A percentile compares a stretch with the other conserved stretches of the same genome.
These are phyloP conservation scores for Melastoma malabathricum DNA, from an alignment of 345 rosid species.

Conservation along the genomic window DNA sequence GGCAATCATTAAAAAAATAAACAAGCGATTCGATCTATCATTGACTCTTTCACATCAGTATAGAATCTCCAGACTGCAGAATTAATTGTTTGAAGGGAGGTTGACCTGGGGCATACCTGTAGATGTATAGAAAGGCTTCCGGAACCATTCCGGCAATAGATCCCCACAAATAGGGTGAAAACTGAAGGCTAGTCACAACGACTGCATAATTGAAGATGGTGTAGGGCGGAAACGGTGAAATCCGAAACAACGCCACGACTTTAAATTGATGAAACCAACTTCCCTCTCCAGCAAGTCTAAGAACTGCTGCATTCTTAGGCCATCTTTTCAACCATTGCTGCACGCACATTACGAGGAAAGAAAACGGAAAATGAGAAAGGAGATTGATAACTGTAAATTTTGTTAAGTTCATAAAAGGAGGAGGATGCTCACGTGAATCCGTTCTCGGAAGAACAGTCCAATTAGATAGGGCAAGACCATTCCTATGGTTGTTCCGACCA, in stretches of 20 bases:
- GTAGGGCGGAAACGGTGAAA: conserved; percentile 89
- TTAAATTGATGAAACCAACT: conserved; percentile 90
- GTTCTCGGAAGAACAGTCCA: conserved; percentile 75
- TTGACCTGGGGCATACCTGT: conserved; percentile 35
- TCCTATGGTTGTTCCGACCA: conserved; percentile 92
- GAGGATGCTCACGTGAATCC: conserved; percentile 58
- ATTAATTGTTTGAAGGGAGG: not conserved
- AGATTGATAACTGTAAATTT: no score
- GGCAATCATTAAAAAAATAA: not conserved
- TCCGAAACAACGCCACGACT: conserved; percentile 78
- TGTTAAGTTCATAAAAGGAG: not conserved
- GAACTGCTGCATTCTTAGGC: conserved; percentile 77
- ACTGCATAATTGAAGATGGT: conserved; percentile 91
- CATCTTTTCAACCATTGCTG: conserved; percentile 95
- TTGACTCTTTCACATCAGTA: not conserved
- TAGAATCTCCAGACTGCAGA: not conserved
- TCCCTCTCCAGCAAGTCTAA: conserved; percentile 87
- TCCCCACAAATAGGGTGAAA: conserved; percentile 87
- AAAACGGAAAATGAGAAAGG: not conserved
- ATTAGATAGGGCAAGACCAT: conserved; percentile 77
- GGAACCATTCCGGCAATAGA: conserved; percentile 94
- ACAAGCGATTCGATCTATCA: no score
- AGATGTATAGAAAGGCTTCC: conserved; percentile 91
- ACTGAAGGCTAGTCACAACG: conserved; percentile 68
- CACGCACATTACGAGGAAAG: conserved; percentile 6